Evolutionary conservation across 176 grass and related monocot species (phyloP), one percentile per base, ranked within the genome.

Genomic region (Triticum turgidum): DNA sequence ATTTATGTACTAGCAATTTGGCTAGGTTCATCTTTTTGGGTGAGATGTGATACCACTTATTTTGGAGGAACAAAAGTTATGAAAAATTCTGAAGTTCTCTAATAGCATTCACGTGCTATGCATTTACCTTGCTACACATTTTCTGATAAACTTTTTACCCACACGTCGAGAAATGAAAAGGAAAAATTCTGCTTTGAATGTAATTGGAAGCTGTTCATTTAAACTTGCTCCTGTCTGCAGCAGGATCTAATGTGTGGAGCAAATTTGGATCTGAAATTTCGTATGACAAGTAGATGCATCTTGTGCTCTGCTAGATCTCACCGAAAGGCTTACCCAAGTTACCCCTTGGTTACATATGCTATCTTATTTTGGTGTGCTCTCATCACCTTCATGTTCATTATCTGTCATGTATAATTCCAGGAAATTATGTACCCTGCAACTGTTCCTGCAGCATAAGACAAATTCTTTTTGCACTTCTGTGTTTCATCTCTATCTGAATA

Each of bases 341-440:
- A 39, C 24, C 69, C 41, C 71, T 25, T 74, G 61, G 38, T 88
- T 76, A 75, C 51, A 73, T 79, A 56, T 58, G 71, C 35, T 3
- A 3, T 69, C 65, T 54, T 83, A 58, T 82, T 69, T 82, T 83
- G 69, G 69, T 73, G 33, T 41, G 13, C 15, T 75, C 24, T 67
- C 32, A 68, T 56, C 11, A 9, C 29, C 30, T 76, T 84, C 54
- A 84, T 64, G 38, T 77, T 67, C 22, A 39, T 21, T 54, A 9
- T 66, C 56, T 21, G 4, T 39, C 33, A 68, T 59, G 11, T 22
- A 44, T 76, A 20, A 76, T 41, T 68, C 34, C 3, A 13, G 7
- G 22, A 12, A 58, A 29, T 81, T 87, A 18, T 82, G 67, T 41
- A 29, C 41, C 17, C 44, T 66, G 42, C 21, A 82, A 66, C 61